These are phyloP conservation scores for Phanerochaete carnosa DNA, from an alignment of 768 basidiomycete species.

Conservation along the genomic window DNA sequence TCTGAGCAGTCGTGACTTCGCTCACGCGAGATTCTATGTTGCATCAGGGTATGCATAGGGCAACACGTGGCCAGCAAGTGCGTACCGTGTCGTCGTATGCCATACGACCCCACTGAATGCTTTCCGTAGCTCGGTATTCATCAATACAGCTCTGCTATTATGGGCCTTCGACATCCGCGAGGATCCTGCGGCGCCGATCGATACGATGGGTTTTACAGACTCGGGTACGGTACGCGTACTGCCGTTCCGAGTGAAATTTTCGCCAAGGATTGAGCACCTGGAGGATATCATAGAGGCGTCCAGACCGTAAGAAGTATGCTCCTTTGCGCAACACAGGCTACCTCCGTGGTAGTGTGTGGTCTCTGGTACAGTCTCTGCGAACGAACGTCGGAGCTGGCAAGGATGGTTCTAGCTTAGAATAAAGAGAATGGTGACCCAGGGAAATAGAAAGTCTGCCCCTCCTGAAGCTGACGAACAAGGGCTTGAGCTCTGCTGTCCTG, in stretches of 20 bases:
- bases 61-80: constrained; percentile 50
- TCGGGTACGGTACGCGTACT: constrained; percentile 61
- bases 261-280: constrained; percentile 36
- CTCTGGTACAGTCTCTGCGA: too few species aligned
- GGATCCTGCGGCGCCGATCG: constrained; percentile 53
- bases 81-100: not conserved
- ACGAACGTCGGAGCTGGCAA: too few species aligned
- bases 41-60: constrained; percentile 57
- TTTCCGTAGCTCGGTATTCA: constrained; percentile 49
- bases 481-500: too few species aligned
- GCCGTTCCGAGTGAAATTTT: constrained; percentile 57
- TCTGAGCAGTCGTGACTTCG: not conserved
- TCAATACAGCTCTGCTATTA: constrained; percentile 59
- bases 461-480: too few species aligned
- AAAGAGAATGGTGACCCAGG: too few species aligned
- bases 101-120: not conserved
- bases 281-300: constrained; percentile 6
- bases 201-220: constrained; percentile 59
- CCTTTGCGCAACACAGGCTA: not conserved
- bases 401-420: too few species aligned
- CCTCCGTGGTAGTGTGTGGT: too few species aligned
- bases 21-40: not conserved
- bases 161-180: constrained; percentile 62
- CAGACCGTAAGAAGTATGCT: not conserved
- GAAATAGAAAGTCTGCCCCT: too few species aligned